phyloP scores from a whole-genome alignment of 1,139 yeast genomes.

The Zhuliangozyma blackwelliae region DNA sequence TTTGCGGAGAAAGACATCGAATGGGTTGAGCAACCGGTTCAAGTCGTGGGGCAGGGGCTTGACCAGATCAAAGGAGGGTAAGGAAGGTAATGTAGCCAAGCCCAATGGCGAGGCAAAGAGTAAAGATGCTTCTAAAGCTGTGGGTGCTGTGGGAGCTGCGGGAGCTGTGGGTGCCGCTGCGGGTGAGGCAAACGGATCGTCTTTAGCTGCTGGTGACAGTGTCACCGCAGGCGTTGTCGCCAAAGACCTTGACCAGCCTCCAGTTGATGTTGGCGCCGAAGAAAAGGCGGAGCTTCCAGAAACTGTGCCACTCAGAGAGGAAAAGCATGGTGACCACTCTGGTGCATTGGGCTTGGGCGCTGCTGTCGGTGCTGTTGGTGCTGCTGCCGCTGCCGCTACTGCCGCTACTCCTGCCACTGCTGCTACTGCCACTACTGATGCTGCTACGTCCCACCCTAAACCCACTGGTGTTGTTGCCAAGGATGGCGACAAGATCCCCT shows the following conservation, averaged over 20 bases:
- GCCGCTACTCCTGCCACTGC: slow-evolving; percentile 4
- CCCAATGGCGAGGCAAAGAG: neutral
- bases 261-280: slow-evolving; percentile 1
- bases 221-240: too few species aligned
- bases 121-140: slow-evolving; percentile 1
- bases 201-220: too few species aligned
- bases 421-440: slow-evolving; percentile 6
- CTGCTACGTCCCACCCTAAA: neutral
- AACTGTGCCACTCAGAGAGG: too few species aligned
- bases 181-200: too few species aligned
- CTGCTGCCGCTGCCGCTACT: slow-evolving; percentile 9
- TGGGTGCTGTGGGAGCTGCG: slow-evolving; percentile 6
- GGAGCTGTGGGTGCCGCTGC: neutral
- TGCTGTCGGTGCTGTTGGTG: slow-evolving; percentile 7
- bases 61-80: slow-evolving; percentile 2
- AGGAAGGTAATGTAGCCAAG: too few species aligned
- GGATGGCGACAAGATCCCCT: too few species aligned
- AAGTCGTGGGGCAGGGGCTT: slow-evolving; percentile 21
- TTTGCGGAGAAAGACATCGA: slow-evolving; percentile 9
- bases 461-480: too few species aligned
- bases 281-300: slow-evolving; percentile 4
- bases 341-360: slow-evolving; percentile 2
- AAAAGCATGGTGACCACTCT: slow-evolving; percentile 1
- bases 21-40: slow-evolving; percentile 18
- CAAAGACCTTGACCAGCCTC: too few species aligned